Percentiles rank a stretch among this genome's conserved stretches.
Evolutionary conservation across 495 filamentous ascomycete genomes (phyloP).

Genomic region (Pyronema omphalodes): DNA sequence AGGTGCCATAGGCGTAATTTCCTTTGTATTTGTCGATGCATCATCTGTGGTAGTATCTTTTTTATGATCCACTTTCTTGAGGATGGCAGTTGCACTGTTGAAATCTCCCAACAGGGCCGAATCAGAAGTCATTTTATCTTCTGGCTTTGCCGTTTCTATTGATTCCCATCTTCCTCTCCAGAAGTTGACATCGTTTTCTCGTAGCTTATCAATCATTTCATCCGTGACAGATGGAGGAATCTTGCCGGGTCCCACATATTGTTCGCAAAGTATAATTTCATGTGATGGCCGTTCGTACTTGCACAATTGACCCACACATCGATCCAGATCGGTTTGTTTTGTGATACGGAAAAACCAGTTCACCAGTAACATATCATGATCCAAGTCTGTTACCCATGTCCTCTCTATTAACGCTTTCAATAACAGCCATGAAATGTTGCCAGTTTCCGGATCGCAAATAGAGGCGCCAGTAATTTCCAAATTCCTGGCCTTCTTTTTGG

Average conservation of each 20-base stretch:
- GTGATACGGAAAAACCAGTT: neutral
- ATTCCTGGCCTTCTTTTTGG: neutral
- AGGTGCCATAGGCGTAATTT: no score
- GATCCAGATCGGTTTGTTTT: neutral
- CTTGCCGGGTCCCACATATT: neutral
- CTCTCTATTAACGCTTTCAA: neutral
- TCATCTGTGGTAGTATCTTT: no score
- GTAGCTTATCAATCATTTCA: neutral
- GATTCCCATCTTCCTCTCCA: neutral
- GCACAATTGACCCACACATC: neutral
- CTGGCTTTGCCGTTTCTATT: no score
- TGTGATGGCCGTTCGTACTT: neutral
- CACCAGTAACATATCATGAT: neutral
- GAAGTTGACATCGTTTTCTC: neutral
- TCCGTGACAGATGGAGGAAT: neutral
- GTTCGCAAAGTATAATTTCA: neutral
- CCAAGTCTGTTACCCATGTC: neutral
- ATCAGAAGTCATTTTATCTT: no score
- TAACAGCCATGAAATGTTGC: neutral
- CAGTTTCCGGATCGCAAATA: neutral
- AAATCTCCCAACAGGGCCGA: no score
- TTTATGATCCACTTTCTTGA: no score
- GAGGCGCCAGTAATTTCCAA: neutral
- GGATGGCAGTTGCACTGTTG: no score
- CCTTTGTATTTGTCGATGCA: no score